phyloP scores from a whole-genome alignment of 768 basidiomycete genomes.

The Tricholoma sp. region DNA sequence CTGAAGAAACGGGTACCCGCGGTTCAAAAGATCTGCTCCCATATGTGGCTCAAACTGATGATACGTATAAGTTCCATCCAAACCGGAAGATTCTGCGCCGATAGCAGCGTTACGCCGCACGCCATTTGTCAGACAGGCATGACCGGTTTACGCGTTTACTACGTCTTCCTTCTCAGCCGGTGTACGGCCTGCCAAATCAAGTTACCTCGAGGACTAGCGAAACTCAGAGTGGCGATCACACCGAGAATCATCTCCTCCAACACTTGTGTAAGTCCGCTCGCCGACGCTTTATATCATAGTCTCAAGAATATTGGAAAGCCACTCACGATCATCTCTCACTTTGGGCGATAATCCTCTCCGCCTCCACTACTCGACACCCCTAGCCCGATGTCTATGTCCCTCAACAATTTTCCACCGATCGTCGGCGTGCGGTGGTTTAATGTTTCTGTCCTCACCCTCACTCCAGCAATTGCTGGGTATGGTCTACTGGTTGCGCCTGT shows the following conservation, averaged over 20 bases:
- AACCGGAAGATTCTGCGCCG: neutral
- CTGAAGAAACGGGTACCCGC: neutral
- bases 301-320: neutral
- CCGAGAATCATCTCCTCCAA: slow-evolving; percentile 12
- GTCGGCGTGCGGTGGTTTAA: slow-evolving; percentile 75
- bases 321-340: neutral
- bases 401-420: slow-evolving; percentile 40
- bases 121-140: neutral
- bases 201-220: slow-evolving; percentile 4
- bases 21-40: neutral
- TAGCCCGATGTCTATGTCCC: slow-evolving; percentile 7
- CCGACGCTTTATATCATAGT: slow-evolving; percentile 1
- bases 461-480: slow-evolving; percentile 67
- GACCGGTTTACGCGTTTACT: slow-evolving; percentile 1
- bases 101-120: neutral
- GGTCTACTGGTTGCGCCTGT: slow-evolving; percentile 50
- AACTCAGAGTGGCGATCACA: slow-evolving; percentile 10
- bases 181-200: slow-evolving; percentile 11
- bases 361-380: neutral
- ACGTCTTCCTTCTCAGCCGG: slow-evolving; percentile 1
- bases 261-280: slow-evolving; percentile 16
- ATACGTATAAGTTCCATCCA: neutral
- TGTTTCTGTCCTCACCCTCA: slow-evolving; percentile 59
- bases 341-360: neutral
- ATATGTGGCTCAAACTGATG: neutral